These are phyloP conservation scores for Crotalaria pallida DNA, from an alignment of 306 rosid genomes.

Conservation along the genomic window DNA sequence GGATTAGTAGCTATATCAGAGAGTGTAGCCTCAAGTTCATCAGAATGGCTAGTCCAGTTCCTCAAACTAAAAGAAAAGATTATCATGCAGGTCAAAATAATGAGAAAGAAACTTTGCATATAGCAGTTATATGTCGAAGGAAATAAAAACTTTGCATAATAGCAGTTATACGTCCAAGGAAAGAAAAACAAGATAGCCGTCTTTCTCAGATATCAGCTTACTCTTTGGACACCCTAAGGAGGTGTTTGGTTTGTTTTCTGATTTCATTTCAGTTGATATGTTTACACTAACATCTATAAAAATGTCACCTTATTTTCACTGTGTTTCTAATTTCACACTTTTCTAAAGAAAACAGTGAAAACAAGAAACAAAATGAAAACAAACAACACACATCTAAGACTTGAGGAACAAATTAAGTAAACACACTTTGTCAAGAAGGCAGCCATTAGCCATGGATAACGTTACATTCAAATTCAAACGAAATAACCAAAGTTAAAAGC, in stretches of 20 bases:
- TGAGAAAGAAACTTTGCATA: not conserved
- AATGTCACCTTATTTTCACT: not conserved
- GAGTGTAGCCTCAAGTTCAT: not conserved
- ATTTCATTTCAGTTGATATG: not conserved
- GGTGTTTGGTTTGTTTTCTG: not conserved
- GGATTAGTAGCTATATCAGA: slow-evolving; percentile 19
- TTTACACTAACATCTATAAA: no score
- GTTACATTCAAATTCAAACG: not conserved
- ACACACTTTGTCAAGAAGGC: not conserved
- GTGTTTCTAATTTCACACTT: no score
- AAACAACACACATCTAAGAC: not conserved
- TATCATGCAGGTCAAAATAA: not conserved
- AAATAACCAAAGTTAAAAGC: not conserved
- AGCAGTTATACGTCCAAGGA: not conserved
- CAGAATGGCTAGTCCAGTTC: not conserved
- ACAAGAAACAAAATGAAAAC: not conserved
- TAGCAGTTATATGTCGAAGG: not conserved
- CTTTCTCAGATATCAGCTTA: not conserved
- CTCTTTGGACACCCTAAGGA: not conserved
- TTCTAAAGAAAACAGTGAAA: not conserved
- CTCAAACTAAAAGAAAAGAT: not conserved
- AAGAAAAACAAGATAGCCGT: not conserved
- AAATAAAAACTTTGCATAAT: not conserved
- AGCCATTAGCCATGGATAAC: not conserved
- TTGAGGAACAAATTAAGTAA: not conserved